A percentile compares a stretch with the other conserved stretches of the same genome.
Evolutionary conservation across 257 asterid species (phyloP).

Genomic region (Dorcoceras hygrometricum): DNA sequence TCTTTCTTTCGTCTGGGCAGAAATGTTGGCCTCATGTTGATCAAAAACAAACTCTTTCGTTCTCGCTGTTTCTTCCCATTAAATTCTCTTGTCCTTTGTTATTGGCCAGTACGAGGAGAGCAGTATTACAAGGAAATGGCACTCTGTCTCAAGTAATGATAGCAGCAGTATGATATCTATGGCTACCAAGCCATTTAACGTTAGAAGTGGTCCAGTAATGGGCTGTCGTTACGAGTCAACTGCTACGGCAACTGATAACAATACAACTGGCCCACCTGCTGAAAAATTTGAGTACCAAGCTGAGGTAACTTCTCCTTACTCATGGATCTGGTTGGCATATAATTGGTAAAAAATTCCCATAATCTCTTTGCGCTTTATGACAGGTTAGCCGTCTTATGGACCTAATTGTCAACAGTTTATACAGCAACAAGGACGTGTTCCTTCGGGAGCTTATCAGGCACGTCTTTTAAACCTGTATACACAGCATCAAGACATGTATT

Average conservation of each 20-base stretch:
- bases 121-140: constrained; percentile 45
- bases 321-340: constrained; percentile 1
- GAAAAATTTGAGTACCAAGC: constrained; percentile 95
- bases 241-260: constrained; percentile 58
- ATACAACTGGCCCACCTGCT: constrained; percentile 38
- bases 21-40: constrained; percentile 2
- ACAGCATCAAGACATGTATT: background rate
- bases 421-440: constrained; percentile 93
- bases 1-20: background rate
- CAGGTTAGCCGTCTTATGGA: constrained; percentile 99
- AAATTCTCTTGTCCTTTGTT: constrained; percentile 13
- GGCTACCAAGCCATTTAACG: constrained; percentile 27
- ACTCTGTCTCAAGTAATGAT: constrained; percentile 44
- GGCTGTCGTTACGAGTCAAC: constrained; percentile 65
- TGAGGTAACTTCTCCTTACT: constrained; percentile 53
- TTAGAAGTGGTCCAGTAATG: constrained; percentile 26
- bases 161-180: constrained; percentile 21
- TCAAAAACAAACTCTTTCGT: background rate
- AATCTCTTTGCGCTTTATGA: constrained; percentile 20
- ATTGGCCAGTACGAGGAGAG: constrained; percentile 47
- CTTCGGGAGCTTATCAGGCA: constrained; percentile 97
- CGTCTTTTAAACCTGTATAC: constrained; percentile 14
- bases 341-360: constrained; percentile 5
- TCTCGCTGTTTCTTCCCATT: constrained; percentile 12
- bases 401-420: constrained; percentile 88